Evolutionary conservation across 139 green algal species (phyloP).

Genomic region (Zygnema cylindricum): DNA sequence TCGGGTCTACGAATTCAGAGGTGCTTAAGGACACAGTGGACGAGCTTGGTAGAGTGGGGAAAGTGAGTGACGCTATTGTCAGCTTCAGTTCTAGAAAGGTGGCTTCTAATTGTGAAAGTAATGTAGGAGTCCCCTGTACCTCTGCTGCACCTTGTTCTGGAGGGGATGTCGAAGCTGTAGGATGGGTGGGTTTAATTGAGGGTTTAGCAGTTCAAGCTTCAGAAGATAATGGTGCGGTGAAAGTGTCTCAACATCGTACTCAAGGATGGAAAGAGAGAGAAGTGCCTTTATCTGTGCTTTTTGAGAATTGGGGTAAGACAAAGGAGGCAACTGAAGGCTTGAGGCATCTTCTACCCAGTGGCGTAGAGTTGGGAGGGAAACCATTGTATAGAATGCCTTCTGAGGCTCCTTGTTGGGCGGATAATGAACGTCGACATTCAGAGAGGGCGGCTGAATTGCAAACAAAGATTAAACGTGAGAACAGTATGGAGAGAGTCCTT

Average conservation of each 20-base stretch:
- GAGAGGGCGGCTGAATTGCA: not conserved
- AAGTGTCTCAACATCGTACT: not conserved
- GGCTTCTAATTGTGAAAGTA: not conserved
- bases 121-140: not conserved
- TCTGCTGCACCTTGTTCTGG: too few species aligned
- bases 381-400: slow-evolving; percentile 23
- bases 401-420: slow-evolving; percentile 37
- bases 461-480: not conserved
- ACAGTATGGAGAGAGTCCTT: not conserved
- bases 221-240: not conserved
- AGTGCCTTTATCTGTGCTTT: not conserved
- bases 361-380: not conserved
- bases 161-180: not conserved
- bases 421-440: slow-evolving; percentile 15
- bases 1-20: too few species aligned
- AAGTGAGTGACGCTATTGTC: not conserved
- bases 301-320: not conserved
- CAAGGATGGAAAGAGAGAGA: not conserved
- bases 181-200: not conserved
- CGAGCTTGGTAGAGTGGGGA: not conserved
- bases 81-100: not conserved
- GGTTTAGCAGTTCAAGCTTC: not conserved
- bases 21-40: not conserved
- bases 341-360: not conserved
- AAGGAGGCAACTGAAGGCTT: not conserved